phyloP scores from a whole-genome alignment of 1,284 basidiomycete genomes.

The Lentinula novae-zelandiae region DNA sequence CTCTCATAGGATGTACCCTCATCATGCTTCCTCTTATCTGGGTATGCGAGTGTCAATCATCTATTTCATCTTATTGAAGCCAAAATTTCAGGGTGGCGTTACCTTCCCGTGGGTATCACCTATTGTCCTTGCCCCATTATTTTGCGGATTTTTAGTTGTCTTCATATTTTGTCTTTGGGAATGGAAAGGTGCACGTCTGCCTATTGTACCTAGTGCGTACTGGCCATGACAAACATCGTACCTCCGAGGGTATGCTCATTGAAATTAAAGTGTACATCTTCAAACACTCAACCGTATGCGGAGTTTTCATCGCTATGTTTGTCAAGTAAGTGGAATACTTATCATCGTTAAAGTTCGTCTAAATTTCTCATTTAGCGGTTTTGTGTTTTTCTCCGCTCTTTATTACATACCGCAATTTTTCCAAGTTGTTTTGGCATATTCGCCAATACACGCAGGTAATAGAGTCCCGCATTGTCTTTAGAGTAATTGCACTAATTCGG shows the following conservation, averaged over 20 bases:
- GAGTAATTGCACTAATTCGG: not conserved
- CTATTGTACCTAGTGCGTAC: constrained; percentile 66
- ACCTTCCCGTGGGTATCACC: constrained; percentile 67
- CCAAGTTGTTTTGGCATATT: constrained; percentile 65
- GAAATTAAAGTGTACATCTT: constrained; percentile 62
- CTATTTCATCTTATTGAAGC: not conserved
- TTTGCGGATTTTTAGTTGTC: constrained; percentile 52
- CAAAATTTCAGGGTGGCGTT: constrained; percentile 53
- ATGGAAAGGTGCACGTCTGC: constrained; percentile 63
- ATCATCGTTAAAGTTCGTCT: constrained; percentile 1
- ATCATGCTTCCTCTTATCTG: constrained; percentile 18
- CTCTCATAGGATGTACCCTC: constrained; percentile 14
- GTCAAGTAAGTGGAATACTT: constrained; percentile 40
- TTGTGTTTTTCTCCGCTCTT: constrained; percentile 57
- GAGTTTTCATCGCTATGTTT: constrained; percentile 67
- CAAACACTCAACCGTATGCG: constrained; percentile 62
- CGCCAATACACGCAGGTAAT: constrained; percentile 46
- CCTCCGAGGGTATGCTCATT: constrained; percentile 21
- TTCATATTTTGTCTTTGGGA: constrained; percentile 71
- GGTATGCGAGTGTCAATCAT: constrained; percentile 4
- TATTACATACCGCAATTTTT: constrained; percentile 76
- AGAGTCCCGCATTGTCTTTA: not conserved
- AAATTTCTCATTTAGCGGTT: constrained; percentile 37
- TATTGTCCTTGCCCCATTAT: constrained; percentile 57
- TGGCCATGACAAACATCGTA: constrained; percentile 37